Evolutionary conservation across 441 rosid genomes (phyloP).

Genomic region (Euphorbia corollata): DNA sequence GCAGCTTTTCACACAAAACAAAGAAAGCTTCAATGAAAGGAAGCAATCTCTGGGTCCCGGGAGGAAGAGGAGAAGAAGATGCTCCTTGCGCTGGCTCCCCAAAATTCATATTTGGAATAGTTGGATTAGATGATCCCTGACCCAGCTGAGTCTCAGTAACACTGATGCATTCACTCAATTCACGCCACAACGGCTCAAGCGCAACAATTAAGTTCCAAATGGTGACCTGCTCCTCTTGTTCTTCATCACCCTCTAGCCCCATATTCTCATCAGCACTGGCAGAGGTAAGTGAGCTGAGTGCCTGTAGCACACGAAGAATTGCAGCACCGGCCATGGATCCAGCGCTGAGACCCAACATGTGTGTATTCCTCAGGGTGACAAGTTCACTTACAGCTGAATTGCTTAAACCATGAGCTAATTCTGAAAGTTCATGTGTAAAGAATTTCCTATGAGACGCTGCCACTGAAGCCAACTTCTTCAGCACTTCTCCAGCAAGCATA

Average conservation of each 20-base stretch:
- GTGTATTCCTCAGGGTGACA: conserved; percentile 56
- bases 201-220: conserved; percentile 64
- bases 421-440: conserved; percentile 63
- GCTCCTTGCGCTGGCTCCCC: conserved; percentile 61
- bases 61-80: conserved; percentile 65
- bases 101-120: conserved; percentile 36
- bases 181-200: conserved; percentile 91
- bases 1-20: conserved; percentile 89
- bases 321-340: conserved; percentile 95
- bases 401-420: conserved; percentile 70
- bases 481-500: conserved; percentile 70
- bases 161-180: conserved; percentile 81
- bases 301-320: conserved; percentile 77
- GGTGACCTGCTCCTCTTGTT: conserved; percentile 64
- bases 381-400: conserved; percentile 78
- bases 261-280: conserved; percentile 31
- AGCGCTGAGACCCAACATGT: conserved; percentile 79
- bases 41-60: conserved; percentile 86
- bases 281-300: conserved; percentile 64
- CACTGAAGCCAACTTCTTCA: conserved; percentile 75
- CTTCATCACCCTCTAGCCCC: conserved; percentile 36
- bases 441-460: conserved; percentile 54
- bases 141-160: conserved; percentile 76
- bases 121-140: conserved; percentile 42
- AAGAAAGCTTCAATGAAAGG: conserved; percentile 97